Evolutionary conservation across 1,284 basidiomycete species (phyloP).

Genomic region (Athelia sp.): DNA sequence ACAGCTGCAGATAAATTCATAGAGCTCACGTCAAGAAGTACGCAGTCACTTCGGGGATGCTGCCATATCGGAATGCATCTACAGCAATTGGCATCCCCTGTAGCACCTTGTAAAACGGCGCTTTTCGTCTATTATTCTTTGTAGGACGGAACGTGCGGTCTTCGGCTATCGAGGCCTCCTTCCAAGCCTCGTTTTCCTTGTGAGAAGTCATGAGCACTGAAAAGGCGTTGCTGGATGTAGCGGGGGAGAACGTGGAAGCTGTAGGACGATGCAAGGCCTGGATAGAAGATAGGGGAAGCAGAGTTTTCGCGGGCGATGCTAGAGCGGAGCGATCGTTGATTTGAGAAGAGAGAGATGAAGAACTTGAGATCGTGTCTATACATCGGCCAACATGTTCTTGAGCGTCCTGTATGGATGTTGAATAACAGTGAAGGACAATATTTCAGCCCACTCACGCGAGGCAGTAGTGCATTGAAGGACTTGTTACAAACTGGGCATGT

Average conservation of each 20-base stretch:
- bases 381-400: constrained; percentile 47
- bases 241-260: too few relatives aligned
- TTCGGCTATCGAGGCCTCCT: constrained; percentile 61
- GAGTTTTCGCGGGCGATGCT: constrained; percentile 13
- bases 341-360: not conserved
- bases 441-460: constrained; percentile 19
- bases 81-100: constrained; percentile 97
- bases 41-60: constrained; percentile 82
- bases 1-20: constrained; percentile 7
- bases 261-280: too few relatives aligned
- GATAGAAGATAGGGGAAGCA: constrained; percentile 17
- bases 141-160: constrained; percentile 41
- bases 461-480: constrained; percentile 18
- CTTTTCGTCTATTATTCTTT: constrained; percentile 58
- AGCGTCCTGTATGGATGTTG: constrained; percentile 30
- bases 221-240: constrained; percentile 53
- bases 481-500: constrained; percentile 36
- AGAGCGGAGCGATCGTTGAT: not conserved
- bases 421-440: constrained; percentile 2
- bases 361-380: constrained; percentile 27
- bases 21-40: constrained; percentile 79
- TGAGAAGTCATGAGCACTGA: constrained; percentile 79
- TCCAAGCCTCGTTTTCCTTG: constrained; percentile 81
- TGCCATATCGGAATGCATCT: constrained; percentile 91
- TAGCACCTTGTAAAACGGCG: constrained; percentile 94